These are phyloP conservation scores for Auxenochlorella protothecoides DNA, from an alignment of 139 green algal species.

Conservation along the genomic window DNA sequence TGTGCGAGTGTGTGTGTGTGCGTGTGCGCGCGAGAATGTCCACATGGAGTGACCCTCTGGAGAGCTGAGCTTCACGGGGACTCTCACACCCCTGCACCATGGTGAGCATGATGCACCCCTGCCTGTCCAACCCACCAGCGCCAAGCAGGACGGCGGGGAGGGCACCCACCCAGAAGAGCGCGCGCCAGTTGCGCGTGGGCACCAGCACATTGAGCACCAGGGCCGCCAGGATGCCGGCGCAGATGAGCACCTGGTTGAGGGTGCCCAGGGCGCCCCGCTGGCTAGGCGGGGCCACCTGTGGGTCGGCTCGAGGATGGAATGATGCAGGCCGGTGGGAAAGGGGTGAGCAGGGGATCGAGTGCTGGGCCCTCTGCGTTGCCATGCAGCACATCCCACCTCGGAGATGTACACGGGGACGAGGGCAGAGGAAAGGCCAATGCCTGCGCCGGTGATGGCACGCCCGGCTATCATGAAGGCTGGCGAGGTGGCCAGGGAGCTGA, in stretches of 20 bases:
- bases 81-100: no score
- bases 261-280: constrained; percentile 74
- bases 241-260: constrained; percentile 96
- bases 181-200: constrained; percentile 56
- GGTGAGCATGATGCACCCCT: no score
- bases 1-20: no score
- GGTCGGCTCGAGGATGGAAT: neutral
- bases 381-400: constrained; percentile 32
- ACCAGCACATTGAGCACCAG: constrained; percentile 79
- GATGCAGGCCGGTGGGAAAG: neutral
- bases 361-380: no score
- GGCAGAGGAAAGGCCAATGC: constrained; percentile 81
- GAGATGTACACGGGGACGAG: constrained; percentile 93
- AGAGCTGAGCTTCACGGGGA: no score
- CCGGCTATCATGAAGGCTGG: constrained; percentile 61
- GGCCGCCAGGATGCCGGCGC: constrained; percentile 85
- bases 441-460: constrained; percentile 69
- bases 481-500: constrained; percentile 47
- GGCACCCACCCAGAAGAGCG: constrained; percentile 57
- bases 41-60: no score
- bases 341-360: neutral
- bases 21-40: no score
- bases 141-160: neutral
- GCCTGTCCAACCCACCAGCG: no score
- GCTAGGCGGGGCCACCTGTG: constrained; percentile 68